Percentiles rank a stretch among this genome's conserved stretches.
Conservation (phyloP, 768 basidiomycete species). For the Fistulinella prunicolor region DNA sequence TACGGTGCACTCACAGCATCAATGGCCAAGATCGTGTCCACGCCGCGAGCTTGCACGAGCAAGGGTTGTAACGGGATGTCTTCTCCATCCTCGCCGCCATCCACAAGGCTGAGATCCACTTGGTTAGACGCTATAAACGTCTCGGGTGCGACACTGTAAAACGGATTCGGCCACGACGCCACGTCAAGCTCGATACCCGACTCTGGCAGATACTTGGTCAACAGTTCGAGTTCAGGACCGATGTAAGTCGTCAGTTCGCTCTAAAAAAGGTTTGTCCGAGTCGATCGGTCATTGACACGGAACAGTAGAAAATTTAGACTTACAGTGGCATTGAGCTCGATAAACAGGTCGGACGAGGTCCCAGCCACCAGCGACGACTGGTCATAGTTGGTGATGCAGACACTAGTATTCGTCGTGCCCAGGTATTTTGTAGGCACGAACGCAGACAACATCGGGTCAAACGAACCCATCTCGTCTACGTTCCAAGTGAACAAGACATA, state of each 20-base stretch:
- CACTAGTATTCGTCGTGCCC: conserved; percentile 35
- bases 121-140: conserved; percentile 36
- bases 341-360: conserved; percentile 39
- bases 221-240: background rate
- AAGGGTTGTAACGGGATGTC: conserved; percentile 49
- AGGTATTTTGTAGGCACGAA: conserved; percentile 45
- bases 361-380: conserved; percentile 37
- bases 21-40: conserved; percentile 52
- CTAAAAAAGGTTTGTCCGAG: too few relatives aligned
- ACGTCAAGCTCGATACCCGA: conserved; percentile 26
- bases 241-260: background rate
- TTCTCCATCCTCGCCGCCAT: conserved; percentile 44
- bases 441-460: conserved; percentile 42
- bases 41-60: conserved; percentile 41
- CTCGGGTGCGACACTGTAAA: conserved; percentile 32
- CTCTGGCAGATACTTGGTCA: conserved; percentile 23
- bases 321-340: conserved; percentile 19
- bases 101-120: conserved; percentile 33
- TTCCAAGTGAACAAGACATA: background rate
- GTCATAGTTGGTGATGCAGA: conserved; percentile 37
- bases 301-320: background rate
- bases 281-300: too few relatives aligned
- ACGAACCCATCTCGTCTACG: conserved; percentile 42
- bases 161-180: conserved; percentile 38
- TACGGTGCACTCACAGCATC: conserved; percentile 34